Evolutionary conservation across 1,284 basidiomycete species (phyloP).

Genomic region (Heterobasidion occidentale): DNA sequence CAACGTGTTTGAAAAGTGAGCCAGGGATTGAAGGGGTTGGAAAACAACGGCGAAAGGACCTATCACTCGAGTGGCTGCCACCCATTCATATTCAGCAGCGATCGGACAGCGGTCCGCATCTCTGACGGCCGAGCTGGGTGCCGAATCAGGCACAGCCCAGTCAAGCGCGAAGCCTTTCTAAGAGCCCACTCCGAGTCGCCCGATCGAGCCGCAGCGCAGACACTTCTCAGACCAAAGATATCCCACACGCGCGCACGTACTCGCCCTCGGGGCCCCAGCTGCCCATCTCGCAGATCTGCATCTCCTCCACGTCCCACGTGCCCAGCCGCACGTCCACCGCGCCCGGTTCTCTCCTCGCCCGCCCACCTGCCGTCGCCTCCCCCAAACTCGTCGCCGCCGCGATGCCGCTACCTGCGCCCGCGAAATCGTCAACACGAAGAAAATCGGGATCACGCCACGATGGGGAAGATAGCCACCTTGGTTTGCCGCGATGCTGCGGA

Average conservation of each 20-base stretch:
- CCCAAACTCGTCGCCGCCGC: not conserved
- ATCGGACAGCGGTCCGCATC: too few species aligned
- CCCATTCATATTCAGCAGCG: too few species aligned
- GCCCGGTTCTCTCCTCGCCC: not conserved
- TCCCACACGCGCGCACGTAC: conserved; percentile 32
- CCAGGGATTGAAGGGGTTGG: too few species aligned
- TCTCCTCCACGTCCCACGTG: conserved; percentile 35
- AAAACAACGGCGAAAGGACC: too few species aligned
- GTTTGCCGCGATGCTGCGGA: conserved; percentile 11
- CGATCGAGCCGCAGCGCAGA: not conserved
- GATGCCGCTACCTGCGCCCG: too few species aligned
- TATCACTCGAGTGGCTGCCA: too few species aligned
- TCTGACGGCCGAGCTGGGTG: too few species aligned
- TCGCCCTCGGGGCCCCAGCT: conserved; percentile 46
- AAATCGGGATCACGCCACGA: not conserved
- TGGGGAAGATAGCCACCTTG: not conserved
- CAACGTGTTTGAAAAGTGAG: too few species aligned
- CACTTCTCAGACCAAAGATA: not conserved
- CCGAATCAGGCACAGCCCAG: too few species aligned
- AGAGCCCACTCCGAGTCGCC: too few species aligned
- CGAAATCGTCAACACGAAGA: too few species aligned
- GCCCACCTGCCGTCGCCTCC: not conserved
- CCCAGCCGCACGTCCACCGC: conserved; percentile 34
- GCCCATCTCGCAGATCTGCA: conserved; percentile 57
- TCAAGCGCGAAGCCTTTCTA: too few species aligned